These are phyloP conservation scores for Leishmania braziliensis DNA, from an alignment of 208 protist species.

Conservation along the genomic window DNA sequence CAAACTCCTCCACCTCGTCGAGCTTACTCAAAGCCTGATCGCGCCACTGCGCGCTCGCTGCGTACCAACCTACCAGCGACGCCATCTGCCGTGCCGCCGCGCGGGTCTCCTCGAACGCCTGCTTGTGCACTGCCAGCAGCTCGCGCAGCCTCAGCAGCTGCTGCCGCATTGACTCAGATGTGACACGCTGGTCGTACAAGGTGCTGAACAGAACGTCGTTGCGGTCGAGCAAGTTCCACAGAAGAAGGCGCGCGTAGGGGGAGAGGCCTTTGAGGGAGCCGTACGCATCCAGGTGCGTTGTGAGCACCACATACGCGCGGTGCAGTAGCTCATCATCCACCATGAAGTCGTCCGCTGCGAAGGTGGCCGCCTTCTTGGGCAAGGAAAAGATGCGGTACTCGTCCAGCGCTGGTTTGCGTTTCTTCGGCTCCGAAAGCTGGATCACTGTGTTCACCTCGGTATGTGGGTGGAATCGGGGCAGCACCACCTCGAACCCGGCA, in stretches of 20 bases:
- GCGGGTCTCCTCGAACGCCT: conserved; percentile 42
- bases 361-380: conserved; percentile 78
- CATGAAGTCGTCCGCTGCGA: conserved; percentile 81
- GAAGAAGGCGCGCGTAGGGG: conserved; percentile 66
- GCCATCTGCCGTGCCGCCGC: conserved; percentile 46
- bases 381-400: conserved; percentile 87
- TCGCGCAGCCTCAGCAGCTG: conserved; percentile 35
- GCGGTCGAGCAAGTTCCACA: conserved; percentile 76
- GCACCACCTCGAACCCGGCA: conserved; percentile 52
- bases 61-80: conserved; percentile 75
- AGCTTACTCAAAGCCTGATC: conserved; percentile 71
- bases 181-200: conserved; percentile 41
- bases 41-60: conserved; percentile 84
- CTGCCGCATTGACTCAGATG: conserved; percentile 25
- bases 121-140: conserved; percentile 27
- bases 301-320: conserved; percentile 69
- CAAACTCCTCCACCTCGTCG: conserved; percentile 60
- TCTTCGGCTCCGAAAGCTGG: conserved; percentile 78
- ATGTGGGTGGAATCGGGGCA: conserved; percentile 61
- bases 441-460: conserved; percentile 77
- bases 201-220: conserved; percentile 54
- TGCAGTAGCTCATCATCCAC: conserved; percentile 86
- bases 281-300: conserved; percentile 66
- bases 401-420: conserved; percentile 67
- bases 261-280: conserved; percentile 70